A percentile compares a stretch with the other conserved stretches of the same genome.
Evolutionary conservation across 768 basidiomycete species (phyloP).

Genomic region (Galerina marginata): DNA sequence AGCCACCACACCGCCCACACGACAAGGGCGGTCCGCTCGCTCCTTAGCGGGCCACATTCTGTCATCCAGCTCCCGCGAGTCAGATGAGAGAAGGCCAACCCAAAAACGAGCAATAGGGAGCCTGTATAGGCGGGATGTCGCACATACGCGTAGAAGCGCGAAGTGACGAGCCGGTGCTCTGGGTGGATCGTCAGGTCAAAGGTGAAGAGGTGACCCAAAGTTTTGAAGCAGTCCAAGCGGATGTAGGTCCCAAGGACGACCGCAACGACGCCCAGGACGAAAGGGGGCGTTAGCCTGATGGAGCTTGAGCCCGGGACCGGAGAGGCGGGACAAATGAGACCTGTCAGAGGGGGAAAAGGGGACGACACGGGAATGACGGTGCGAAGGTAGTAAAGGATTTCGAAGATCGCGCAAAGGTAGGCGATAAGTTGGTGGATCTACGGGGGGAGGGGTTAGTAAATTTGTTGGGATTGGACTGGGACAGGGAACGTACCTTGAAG

Average conservation of each 20-base stretch:
- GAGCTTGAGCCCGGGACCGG: slow-evolving; percentile 32
- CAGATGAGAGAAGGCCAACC: slow-evolving; percentile 51
- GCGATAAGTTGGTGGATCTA: slow-evolving; percentile 57
- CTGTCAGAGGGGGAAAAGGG: slow-evolving; percentile 33
- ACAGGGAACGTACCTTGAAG: slow-evolving; percentile 48
- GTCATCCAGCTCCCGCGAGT: slow-evolving; percentile 52
- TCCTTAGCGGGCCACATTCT: slow-evolving; percentile 44
- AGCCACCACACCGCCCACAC: slow-evolving; percentile 52
- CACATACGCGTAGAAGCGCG: slow-evolving; percentile 55
- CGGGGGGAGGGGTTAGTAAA: not conserved
- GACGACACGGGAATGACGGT: slow-evolving; percentile 34
- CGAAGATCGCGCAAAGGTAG: slow-evolving; percentile 56
- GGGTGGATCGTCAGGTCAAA: slow-evolving; percentile 64
- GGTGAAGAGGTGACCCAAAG: slow-evolving; percentile 60
- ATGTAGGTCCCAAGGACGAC: slow-evolving; percentile 51
- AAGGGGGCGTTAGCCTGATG: slow-evolving; percentile 45
- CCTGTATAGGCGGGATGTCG: slow-evolving; percentile 64
- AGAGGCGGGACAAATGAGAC: slow-evolving; percentile 36
- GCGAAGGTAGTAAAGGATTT: slow-evolving; percentile 49
- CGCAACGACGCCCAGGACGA: slow-evolving; percentile 49
- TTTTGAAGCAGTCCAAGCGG: slow-evolving; percentile 57
- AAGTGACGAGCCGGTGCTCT: slow-evolving; percentile 54
- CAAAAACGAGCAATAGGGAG: slow-evolving; percentile 53
- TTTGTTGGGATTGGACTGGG: not conserved
- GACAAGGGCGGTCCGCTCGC: slow-evolving; percentile 25